Evolutionary conservation across 2,329 filamentous ascomycete species (phyloP), one percentile per base, ranked within the genome.

Genomic region (Ramularia endophylla): DNA sequence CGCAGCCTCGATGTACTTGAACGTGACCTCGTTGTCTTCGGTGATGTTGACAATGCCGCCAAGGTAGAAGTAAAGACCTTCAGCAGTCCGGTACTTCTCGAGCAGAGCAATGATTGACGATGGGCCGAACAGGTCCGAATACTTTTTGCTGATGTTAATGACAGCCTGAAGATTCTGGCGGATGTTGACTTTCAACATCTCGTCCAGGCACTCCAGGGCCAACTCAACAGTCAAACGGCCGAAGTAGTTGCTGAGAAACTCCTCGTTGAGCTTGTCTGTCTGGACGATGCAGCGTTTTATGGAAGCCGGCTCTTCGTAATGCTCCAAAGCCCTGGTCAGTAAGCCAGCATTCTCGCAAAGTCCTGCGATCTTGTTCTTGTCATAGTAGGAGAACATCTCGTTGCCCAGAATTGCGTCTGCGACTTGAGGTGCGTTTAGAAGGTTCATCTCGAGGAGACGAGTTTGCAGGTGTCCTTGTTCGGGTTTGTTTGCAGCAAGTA

Each of bases 1-100:
- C 22, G 94, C 92, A 41, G 92, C 88, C 69, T 98, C 90, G 45
- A 98, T 95, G 67, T 98, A 98, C 75, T 98, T 98, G 81, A 95
- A 98, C 63, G 92, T 85, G 20, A 98, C 92, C 62, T 98, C 92
- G 16, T 85, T 77, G 57, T 97, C 92, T 65, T 97, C 87, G 43
- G 87, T 94, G 35, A 98, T 74, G 64, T 98, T 98, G 67, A 98
- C 90, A 55, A 98, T 94, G 63, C 89, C 95, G 47, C 92, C 92
- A 12, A 98, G 80, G 69, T 95, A 98, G 73, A 95, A 95, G 77
- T 92, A 98, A 4, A 98, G 80, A 63, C 92, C 92, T 66, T 98
- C 92, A 3, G 87, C 83, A 27, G 92, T 97, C 66, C 92, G 89
- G 72, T 97, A 94, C 73, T 94, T 95, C 72, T 98, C 92, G 38